Conservation (phyloP, 2,329 filamentous ascomycete genomes). For the Bipolaris victoriae region DNA sequence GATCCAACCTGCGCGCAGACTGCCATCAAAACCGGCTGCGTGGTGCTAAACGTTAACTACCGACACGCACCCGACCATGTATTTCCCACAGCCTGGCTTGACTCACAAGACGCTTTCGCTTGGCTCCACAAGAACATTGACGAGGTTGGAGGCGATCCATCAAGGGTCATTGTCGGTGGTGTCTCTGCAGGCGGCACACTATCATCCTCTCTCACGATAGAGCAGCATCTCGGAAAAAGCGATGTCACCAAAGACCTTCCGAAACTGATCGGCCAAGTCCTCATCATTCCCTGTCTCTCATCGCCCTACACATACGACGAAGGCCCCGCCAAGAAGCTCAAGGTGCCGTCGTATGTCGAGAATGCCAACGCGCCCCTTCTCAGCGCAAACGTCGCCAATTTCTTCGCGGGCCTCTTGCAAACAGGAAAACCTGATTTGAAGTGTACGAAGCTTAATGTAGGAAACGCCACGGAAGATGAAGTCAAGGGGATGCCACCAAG, state of each 20-base stretch:
- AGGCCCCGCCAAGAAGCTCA: conserved; percentile 49
- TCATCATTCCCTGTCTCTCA: conserved; percentile 49
- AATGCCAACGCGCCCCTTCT: conserved; percentile 57
- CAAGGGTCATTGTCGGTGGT: conserved; percentile 57
- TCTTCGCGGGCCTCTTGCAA: conserved; percentile 40
- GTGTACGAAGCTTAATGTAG: conserved; percentile 42
- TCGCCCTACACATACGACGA: conserved; percentile 43
- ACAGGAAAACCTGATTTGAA: conserved; percentile 29
- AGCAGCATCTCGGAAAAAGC: conserved; percentile 54
- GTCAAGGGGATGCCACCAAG: conserved; percentile 55
- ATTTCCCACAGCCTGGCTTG: conserved; percentile 62
- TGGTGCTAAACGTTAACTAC: conserved; percentile 64
- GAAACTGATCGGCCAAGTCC: conserved; percentile 57
- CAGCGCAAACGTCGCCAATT: conserved; percentile 47
- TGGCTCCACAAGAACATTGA: conserved; percentile 59
- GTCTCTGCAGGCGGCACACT: conserved; percentile 60
- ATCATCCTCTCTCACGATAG: conserved; percentile 52
- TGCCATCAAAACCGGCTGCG: conserved; percentile 50
- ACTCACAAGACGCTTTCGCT: conserved; percentile 60
- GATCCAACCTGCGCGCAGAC: conserved; percentile 60
- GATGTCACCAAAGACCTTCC: conserved; percentile 33
- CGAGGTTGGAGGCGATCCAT: conserved; percentile 49
- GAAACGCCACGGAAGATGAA: conserved; percentile 41
- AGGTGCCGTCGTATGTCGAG: conserved; percentile 51
- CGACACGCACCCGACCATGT: conserved; percentile 62